These are phyloP conservation scores for Populus ilicifolia DNA, from an alignment of 345 rosid species.

Conservation along the genomic window DNA sequence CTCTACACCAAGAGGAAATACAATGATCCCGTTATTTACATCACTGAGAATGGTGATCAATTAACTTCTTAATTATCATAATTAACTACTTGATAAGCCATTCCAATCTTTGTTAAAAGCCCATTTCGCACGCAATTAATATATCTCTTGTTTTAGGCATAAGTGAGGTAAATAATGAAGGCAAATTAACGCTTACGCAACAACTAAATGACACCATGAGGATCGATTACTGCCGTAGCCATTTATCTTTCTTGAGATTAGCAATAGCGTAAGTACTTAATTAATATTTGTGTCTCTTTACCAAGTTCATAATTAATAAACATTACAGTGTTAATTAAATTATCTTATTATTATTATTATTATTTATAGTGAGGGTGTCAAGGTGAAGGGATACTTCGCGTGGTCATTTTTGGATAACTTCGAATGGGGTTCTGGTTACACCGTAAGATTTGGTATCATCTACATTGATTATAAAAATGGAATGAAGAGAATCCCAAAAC, in stretches of 20 bases:
- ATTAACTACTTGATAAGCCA: not conserved
- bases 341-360: no score
- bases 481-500: conserved; percentile 23
- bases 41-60: conserved; percentile 18
- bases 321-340: no score
- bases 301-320: not conserved
- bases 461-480: conserved; percentile 21
- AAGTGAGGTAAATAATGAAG: conserved; percentile 25
- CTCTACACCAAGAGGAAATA: conserved; percentile 9
- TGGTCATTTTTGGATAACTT: conserved; percentile 25
- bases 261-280: conserved; percentile 33
- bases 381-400: conserved; percentile 27
- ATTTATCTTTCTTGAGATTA: conserved; percentile 25
- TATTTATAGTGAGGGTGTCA: conserved; percentile 7
- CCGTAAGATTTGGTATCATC: conserved; percentile 21
- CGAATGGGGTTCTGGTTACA: conserved; percentile 17
- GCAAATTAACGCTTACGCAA: conserved; percentile 23
- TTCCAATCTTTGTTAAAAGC: not conserved
- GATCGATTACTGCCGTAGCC: conserved; percentile 28
- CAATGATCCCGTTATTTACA: conserved; percentile 13
- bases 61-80: not conserved
- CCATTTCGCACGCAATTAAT: not conserved
- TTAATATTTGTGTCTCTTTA: no score
- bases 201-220: conserved; percentile 34
- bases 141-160: conserved; percentile 23